phyloP scores from a whole-genome alignment of 441 rosid genomes.

The Dalechampia spathulata region DNA sequence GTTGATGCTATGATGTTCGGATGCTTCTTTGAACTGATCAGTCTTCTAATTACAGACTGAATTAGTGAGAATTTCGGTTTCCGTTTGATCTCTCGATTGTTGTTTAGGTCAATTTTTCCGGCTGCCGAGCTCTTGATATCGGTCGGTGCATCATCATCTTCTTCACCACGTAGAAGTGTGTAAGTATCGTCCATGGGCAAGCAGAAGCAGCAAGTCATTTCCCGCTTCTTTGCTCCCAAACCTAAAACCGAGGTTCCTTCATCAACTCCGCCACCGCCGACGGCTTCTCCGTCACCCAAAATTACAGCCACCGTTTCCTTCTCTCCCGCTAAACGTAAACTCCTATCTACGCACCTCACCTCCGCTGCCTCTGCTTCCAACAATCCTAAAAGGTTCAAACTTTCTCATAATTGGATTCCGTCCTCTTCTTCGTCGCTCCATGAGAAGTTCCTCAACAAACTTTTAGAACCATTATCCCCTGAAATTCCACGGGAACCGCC shows the following conservation, averaged over 20 bases:
- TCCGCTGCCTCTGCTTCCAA: conserved; percentile 33
- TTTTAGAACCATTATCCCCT: conserved; percentile 37
- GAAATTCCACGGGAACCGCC: conserved; percentile 7
- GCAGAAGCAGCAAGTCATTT: conserved; percentile 75
- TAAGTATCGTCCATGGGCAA: conserved; percentile 83
- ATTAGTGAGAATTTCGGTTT: too few relatives aligned
- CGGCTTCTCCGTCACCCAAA: conserved; percentile 32
- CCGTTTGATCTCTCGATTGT: too few relatives aligned
- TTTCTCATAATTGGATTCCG: conserved; percentile 36
- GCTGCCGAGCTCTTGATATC: too few relatives aligned
- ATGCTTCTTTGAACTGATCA: too few relatives aligned
- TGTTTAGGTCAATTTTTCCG: too few relatives aligned
- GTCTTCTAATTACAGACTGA: too few relatives aligned
- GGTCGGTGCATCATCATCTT: too few relatives aligned
- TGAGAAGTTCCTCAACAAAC: conserved; percentile 37
- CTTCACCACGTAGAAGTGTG: too few relatives aligned
- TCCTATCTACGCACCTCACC: conserved; percentile 44
- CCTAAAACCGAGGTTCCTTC: conserved; percentile 28
- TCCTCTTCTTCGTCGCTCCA: conserved; percentile 32
- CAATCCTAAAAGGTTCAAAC: conserved; percentile 28
- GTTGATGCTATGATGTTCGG: too few relatives aligned
- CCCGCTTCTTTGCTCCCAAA: conserved; percentile 88
- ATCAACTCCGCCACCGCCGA: conserved; percentile 19
- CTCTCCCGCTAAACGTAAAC: conserved; percentile 73
- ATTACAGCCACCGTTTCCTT: conserved; percentile 64